phyloP scores from a whole-genome alignment of 1,284 basidiomycete species.

The Vanrija humicola region DNA sequence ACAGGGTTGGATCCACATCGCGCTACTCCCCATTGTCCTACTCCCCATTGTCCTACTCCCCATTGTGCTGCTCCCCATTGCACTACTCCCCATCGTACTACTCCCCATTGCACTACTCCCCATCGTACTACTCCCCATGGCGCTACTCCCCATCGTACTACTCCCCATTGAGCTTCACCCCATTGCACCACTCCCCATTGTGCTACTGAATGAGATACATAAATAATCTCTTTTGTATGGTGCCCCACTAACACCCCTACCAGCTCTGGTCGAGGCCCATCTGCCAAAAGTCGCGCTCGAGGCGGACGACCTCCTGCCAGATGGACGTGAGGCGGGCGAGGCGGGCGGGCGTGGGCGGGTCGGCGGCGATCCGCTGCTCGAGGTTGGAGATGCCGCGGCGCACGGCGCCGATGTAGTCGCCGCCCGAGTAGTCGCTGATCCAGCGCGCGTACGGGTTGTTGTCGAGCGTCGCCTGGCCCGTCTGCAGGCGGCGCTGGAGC shows the following conservation, averaged over 20 bases:
- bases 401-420: conserved; percentile 67
- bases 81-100: too few relatives aligned
- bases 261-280: conserved; percentile 34
- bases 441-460: conserved; percentile 69
- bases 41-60: too few relatives aligned
- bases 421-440: conserved; percentile 78
- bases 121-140: too few relatives aligned
- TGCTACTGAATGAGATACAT: not conserved
- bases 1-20: too few relatives aligned
- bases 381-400: conserved; percentile 63
- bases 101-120: not conserved
- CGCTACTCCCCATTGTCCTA: too few relatives aligned
- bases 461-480: conserved; percentile 57
- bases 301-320: conserved; percentile 70
- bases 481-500: conserved; percentile 59
- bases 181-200: too few relatives aligned
- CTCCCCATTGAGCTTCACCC: too few relatives aligned
- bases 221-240: not conserved
- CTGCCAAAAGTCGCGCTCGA: conserved; percentile 90
- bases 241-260: not conserved
- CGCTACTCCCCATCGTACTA: too few relatives aligned
- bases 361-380: conserved; percentile 58
- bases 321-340: conserved; percentile 66
- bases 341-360: conserved; percentile 62
- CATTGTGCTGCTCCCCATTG: too few relatives aligned